A percentile compares a stretch with the other conserved stretches of the same genome.
Conservation (phyloP, 2,329 filamentous ascomycete species). For the Aspergillus sp. region DNA sequence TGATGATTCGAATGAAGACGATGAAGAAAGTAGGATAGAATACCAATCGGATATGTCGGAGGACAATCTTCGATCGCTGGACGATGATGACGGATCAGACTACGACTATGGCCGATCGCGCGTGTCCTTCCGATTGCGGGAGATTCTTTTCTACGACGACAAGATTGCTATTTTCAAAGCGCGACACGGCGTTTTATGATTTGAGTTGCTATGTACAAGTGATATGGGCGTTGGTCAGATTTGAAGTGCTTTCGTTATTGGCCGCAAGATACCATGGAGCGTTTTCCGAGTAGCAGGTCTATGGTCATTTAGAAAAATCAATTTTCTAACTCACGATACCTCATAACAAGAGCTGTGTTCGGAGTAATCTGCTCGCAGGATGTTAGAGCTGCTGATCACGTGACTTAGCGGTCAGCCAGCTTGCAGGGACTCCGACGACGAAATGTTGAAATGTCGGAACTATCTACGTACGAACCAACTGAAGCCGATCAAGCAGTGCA, state of each 20-base stretch:
- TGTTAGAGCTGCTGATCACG: slow-evolving; percentile 8
- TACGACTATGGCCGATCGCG: slow-evolving; percentile 44
- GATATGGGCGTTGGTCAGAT: slow-evolving; percentile 14
- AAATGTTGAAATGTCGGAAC: slow-evolving; percentile 1
- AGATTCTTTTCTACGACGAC: slow-evolving; percentile 85
- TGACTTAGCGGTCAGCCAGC: slow-evolving; percentile 23
- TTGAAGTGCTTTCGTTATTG: slow-evolving; percentile 8
- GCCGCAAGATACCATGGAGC: slow-evolving; percentile 25
- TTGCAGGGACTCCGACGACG: slow-evolving; percentile 22
- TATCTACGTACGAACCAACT: neutral
- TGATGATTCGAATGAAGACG: slow-evolving; percentile 50
- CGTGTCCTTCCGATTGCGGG: slow-evolving; percentile 65
- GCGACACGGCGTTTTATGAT: slow-evolving; percentile 61
- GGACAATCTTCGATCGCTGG: slow-evolving; percentile 32
- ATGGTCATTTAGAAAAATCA: neutral
- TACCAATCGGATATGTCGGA: slow-evolving; percentile 30
- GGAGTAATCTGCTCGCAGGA: too few relatives aligned
- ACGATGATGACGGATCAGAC: slow-evolving; percentile 53
- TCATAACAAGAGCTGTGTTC: neutral
- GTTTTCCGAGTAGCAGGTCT: slow-evolving; percentile 6
- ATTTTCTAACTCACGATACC: neutral
- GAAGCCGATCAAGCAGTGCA: slow-evolving; percentile 4
- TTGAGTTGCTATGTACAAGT: slow-evolving; percentile 1
- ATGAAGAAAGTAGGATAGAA: slow-evolving; percentile 32
- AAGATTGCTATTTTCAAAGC: slow-evolving; percentile 81